phyloP scores from a whole-genome alignment of 805 yeast species.

The Yamadazyma endophytica region DNA sequence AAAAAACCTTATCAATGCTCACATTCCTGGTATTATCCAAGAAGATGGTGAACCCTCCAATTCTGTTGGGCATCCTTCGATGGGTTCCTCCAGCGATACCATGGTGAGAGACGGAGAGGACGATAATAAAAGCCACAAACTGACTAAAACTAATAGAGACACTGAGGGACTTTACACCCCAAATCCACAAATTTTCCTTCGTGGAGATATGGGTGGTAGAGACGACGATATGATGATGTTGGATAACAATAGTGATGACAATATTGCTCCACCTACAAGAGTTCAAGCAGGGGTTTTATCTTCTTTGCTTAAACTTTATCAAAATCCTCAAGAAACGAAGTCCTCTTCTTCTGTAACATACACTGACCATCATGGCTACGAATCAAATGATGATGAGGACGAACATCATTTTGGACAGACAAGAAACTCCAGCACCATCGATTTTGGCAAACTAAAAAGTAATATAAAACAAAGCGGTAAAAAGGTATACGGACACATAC shows the following conservation, averaged over 20 bases:
- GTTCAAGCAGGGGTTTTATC: conserved; percentile 87
- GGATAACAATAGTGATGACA: conserved; percentile 26
- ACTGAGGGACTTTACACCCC: conserved; percentile 27
- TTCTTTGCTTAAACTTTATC: conserved; percentile 68
- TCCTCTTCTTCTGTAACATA: conserved; percentile 10
- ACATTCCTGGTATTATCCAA: conserved; percentile 25
- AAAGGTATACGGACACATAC: conserved; percentile 14
- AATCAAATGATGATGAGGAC: conserved; percentile 8
- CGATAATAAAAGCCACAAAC: conserved; percentile 1
- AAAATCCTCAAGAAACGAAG: conserved; percentile 29
- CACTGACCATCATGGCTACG: conserved; percentile 5
- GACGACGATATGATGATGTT: conserved; percentile 29
- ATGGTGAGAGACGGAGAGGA: conserved; percentile 3
- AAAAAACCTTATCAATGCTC: conserved; percentile 47
- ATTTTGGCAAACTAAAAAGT: conserved; percentile 23
- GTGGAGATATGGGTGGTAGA: conserved; percentile 16
- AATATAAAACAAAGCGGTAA: conserved; percentile 27
- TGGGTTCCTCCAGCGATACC: conserved; percentile 11
- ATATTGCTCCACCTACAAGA: conserved; percentile 41
- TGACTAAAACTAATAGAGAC: conserved; percentile 1
- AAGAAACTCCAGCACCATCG: conserved; percentile 12
- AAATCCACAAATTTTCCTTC: conserved; percentile 41
- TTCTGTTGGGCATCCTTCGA: too few relatives aligned
- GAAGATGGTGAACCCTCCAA: not conserved
- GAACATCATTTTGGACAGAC: conserved; percentile 5